phyloP scores from a whole-genome alignment of 108 stramenopile species.

The Nitzschia palea region DNA sequence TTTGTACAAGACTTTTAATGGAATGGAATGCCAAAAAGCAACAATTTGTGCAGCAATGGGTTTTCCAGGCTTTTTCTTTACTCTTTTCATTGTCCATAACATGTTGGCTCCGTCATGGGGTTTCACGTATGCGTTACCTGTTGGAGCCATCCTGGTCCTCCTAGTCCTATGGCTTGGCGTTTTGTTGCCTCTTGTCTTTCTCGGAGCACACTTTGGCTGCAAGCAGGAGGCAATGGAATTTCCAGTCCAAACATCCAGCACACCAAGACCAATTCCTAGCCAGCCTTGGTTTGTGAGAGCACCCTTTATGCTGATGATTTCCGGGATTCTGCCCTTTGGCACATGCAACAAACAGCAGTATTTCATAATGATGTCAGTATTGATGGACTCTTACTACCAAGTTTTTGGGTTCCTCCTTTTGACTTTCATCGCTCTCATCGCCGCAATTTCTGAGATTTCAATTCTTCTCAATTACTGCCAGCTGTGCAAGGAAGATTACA shows the following conservation, averaged over 20 bases:
- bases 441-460: constrained; percentile 90
- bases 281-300: constrained; percentile 77
- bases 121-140: constrained; percentile 81
- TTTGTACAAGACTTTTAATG: constrained; percentile 93
- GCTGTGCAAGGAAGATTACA: constrained; percentile 92
- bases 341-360: constrained; percentile 88
- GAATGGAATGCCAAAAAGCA: constrained; percentile 81
- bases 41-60: constrained; percentile 69
- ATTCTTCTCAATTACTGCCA: constrained; percentile 92
- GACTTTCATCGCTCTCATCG: constrained; percentile 80
- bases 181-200: constrained; percentile 83
- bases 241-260: constrained; percentile 75
- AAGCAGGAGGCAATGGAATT: constrained; percentile 80
- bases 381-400: constrained; percentile 89
- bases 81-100: constrained; percentile 79
- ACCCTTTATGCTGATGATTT: constrained; percentile 61
- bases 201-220: constrained; percentile 92
- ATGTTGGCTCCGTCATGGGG: constrained; percentile 52
- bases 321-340: constrained; percentile 89
- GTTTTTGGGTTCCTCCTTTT: constrained; percentile 90
- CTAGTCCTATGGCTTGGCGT: constrained; percentile 86
- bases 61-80: constrained; percentile 78
- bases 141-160: constrained; percentile 78
- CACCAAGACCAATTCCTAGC: constrained; percentile 84
- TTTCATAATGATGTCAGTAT: constrained; percentile 85